phyloP scores from a whole-genome alignment of 495 filamentous ascomycete species.

The Aspergillus olivimuriae region DNA sequence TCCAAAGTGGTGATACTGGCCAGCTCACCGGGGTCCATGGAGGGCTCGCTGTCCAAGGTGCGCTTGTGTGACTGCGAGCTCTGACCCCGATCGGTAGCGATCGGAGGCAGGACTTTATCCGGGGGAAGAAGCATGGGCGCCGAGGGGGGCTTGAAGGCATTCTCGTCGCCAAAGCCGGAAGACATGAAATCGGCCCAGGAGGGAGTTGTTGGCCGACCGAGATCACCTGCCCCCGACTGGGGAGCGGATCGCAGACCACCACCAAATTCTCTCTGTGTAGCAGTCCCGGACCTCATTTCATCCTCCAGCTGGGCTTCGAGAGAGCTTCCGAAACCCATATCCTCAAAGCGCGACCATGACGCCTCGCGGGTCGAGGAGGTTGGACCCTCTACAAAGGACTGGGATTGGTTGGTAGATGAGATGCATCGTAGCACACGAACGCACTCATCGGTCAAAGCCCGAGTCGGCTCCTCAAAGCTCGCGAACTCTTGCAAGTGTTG shows the following conservation, averaged over 20 bases:
- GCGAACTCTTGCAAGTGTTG: conserved; percentile 74
- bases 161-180: conserved; percentile 80
- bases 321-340: conserved; percentile 79
- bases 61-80: conserved; percentile 86
- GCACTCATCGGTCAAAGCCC: conserved; percentile 88
- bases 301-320: conserved; percentile 65
- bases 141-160: conserved; percentile 38
- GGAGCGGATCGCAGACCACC: conserved; percentile 51
- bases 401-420: conserved; percentile 80
- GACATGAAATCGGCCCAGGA: conserved; percentile 98
- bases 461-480: conserved; percentile 81
- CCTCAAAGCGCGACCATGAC: conserved; percentile 94
- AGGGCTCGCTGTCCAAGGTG: conserved; percentile 52
- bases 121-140: conserved; percentile 72
- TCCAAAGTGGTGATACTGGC: conserved; percentile 83
- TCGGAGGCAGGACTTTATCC: conserved; percentile 84
- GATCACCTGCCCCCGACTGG: conserved; percentile 51
- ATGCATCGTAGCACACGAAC: conserved; percentile 82
- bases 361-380: conserved; percentile 69
- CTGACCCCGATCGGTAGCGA: conserved; percentile 60
- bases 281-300: conserved; percentile 35
- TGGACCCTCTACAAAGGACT: conserved; percentile 65
- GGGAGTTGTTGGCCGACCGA: conserved; percentile 85
- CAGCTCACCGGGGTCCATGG: conserved; percentile 85
- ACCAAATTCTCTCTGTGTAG: conserved; percentile 21